phyloP scores from a whole-genome alignment of 768 basidiomycete genomes.

The Phlebiopsis flavidoalba region DNA sequence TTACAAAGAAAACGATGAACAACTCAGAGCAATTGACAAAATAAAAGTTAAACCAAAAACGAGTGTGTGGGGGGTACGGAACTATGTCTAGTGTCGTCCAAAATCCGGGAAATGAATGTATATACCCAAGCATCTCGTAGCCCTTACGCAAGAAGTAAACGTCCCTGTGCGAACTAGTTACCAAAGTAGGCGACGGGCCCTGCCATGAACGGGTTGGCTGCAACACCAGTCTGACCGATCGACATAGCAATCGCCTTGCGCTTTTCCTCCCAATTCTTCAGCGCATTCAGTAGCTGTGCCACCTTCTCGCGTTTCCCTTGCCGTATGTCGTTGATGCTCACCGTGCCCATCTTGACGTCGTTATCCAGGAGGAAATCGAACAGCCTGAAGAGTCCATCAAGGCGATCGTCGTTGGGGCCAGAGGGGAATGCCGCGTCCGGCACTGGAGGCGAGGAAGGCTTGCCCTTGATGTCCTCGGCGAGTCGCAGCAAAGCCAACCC shows the following conservation, averaged over 20 bases:
- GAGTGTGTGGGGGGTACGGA: not conserved
- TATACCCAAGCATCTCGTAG: not conserved
- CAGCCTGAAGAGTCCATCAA: slow-evolving; percentile 82
- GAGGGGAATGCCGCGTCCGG: slow-evolving; percentile 75
- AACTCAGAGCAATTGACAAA: slow-evolving; percentile 5
- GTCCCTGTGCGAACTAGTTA: not conserved
- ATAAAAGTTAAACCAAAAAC: not conserved
- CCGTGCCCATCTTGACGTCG: slow-evolving; percentile 85
- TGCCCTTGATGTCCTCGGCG: slow-evolving; percentile 74
- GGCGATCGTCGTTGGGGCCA: slow-evolving; percentile 64
- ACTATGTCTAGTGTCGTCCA: not conserved
- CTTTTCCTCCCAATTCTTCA: slow-evolving; percentile 81
- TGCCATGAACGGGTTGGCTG: slow-evolving; percentile 24
- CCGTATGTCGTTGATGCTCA: slow-evolving; percentile 91
- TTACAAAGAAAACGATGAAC: slow-evolving; percentile 9
- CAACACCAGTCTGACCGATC: slow-evolving; percentile 32
- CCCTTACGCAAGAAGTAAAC: not conserved
- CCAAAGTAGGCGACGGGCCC: slow-evolving; percentile 9
- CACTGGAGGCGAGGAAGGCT: slow-evolving; percentile 62
- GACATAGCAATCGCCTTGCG: slow-evolving; percentile 49
- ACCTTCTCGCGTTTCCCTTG: slow-evolving; percentile 80
- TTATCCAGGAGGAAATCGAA: slow-evolving; percentile 94
- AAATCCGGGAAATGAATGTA: slow-evolving; percentile 1
- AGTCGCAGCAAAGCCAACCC: slow-evolving; percentile 83
- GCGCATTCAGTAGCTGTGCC: slow-evolving; percentile 67